Percentiles rank a stretch among this genome's conserved stretches.
Conservation (phyloP, 2,329 filamentous ascomycete species). For the Calonectria crousiana region DNA sequence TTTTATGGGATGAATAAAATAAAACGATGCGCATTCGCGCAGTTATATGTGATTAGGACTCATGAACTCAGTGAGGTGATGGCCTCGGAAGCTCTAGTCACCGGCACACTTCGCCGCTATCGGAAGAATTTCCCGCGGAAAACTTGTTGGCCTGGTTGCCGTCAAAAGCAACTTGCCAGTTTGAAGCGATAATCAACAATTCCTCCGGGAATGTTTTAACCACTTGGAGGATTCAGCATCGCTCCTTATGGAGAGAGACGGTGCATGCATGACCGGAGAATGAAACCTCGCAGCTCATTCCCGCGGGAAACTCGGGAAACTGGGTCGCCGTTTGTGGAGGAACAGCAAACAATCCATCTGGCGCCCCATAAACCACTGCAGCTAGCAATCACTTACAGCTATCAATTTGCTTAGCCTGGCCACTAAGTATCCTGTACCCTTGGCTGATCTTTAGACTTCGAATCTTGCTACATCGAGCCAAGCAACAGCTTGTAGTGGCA, state of each 20-base stretch:
- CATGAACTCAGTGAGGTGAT: slow-evolving; percentile 2
- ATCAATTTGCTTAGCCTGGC: background rate
- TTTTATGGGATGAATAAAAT: background rate
- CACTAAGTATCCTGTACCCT: background rate
- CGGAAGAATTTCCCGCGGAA: slow-evolving; percentile 15
- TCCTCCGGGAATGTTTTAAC: background rate
- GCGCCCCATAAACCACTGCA: background rate
- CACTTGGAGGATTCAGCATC: background rate
- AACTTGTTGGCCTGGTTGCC: background rate
- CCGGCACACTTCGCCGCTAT: slow-evolving; percentile 24
- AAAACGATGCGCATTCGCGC: background rate
- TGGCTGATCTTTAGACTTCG: background rate
- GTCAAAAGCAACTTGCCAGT: background rate
- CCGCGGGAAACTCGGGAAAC: slow-evolving; percentile 7
- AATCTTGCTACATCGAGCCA: background rate
- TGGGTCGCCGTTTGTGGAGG: background rate
- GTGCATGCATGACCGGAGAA: slow-evolving; percentile 3
- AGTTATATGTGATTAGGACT: background rate
- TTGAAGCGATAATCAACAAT: background rate
- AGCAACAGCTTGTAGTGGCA: background rate
- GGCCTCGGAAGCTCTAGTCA: background rate
- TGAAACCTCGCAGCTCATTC: background rate
- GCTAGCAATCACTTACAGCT: slow-evolving; percentile 5
- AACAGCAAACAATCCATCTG: background rate
- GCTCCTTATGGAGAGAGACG: background rate